phyloP scores from a whole-genome alignment of 306 rosid species.

The Lagenaria siceraria region DNA sequence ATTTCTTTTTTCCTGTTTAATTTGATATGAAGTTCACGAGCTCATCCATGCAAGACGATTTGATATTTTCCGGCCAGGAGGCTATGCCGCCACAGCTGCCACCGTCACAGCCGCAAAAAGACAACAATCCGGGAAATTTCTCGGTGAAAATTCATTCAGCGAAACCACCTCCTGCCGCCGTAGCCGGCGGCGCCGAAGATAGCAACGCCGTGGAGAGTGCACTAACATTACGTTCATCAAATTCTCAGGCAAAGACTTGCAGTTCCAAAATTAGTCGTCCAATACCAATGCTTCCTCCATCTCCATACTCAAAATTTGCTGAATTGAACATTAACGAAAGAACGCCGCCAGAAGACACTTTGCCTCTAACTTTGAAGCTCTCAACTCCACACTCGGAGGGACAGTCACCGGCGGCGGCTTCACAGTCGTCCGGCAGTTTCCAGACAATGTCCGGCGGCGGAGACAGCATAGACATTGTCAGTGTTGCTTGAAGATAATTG shows the following conservation, averaged over 20 bases:
- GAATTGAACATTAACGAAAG: conserved; percentile 41
- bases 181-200: not conserved
- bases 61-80: conserved; percentile 19
- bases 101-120: conserved; percentile 19
- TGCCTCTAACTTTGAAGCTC: conserved; percentile 42
- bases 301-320: conserved; percentile 64
- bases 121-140: conserved; percentile 20
- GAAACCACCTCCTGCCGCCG: not conserved
- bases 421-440: conserved; percentile 38
- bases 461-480: conserved; percentile 42
- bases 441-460: conserved; percentile 43
- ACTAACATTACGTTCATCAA: not conserved
- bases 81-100: conserved; percentile 4
- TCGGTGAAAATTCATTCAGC: not conserved
- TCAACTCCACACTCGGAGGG: conserved; percentile 21
- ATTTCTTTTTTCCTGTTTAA: not conserved
- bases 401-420: conserved; percentile 19
- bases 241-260: not conserved
- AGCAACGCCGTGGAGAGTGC: not conserved
- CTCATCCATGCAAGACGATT: conserved; percentile 47
- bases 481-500: conserved; percentile 50
- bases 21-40: conserved; percentile 27
- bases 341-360: conserved; percentile 11
- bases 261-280: conserved; percentile 41
- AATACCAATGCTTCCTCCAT: conserved; percentile 46